These are phyloP conservation scores for Phytophthora syringae DNA, from an alignment of 352 stramenopile genomes.

Conservation along the genomic window DNA sequence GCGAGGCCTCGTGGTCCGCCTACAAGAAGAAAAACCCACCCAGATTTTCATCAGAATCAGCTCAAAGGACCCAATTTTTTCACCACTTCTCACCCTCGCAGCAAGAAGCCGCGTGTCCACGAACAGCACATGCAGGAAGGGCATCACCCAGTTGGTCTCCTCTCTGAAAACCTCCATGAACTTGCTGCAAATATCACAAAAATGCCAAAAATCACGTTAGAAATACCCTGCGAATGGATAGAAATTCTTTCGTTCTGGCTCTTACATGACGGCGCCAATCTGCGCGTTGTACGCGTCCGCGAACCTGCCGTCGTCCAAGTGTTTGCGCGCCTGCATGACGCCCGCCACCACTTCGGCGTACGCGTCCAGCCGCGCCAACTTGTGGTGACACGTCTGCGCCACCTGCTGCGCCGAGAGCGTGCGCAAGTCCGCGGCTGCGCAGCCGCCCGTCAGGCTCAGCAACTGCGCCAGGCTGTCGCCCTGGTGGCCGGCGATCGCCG, in stretches of 20 bases:
- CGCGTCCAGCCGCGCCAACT: conserved; percentile 57
- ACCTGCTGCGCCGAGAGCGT: conserved; percentile 60
- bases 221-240: no score
- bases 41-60: conserved; percentile 5
- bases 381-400: conserved; percentile 54
- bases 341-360: conserved; percentile 72
- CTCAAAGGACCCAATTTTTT: no score
- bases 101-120: conserved; percentile 83
- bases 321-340: conserved; percentile 71
- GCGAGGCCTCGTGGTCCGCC: conserved; percentile 71
- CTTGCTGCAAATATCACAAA: conserved; percentile 49
- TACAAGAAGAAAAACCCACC: conserved; percentile 22
- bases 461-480: conserved; percentile 60
- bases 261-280: conserved; percentile 77
- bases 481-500: conserved; percentile 56
- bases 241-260: neutral
- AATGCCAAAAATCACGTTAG: neutral
- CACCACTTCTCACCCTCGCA: conserved; percentile 50
- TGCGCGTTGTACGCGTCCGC: conserved; percentile 68
- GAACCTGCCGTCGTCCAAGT: conserved; percentile 49
- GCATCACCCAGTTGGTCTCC: conserved; percentile 88
- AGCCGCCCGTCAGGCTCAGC: conserved; percentile 47
- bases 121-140: conserved; percentile 81
- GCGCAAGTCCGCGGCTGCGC: conserved; percentile 44
- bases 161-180: conserved; percentile 88